Base-by-base conservation (phyloP, 148 eudicot species). In the Drosera capensis region DNA sequence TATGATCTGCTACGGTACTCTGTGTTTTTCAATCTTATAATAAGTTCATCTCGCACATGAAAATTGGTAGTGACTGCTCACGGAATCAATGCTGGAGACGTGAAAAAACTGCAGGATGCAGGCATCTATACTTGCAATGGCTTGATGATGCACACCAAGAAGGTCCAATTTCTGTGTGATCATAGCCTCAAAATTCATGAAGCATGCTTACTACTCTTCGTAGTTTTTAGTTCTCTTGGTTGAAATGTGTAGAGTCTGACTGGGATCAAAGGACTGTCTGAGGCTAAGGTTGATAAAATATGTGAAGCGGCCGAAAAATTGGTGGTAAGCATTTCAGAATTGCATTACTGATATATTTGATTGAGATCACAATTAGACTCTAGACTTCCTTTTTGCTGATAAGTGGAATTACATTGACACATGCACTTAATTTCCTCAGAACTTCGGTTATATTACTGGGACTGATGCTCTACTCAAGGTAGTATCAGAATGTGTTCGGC, bases 241-340 rank as follows among this genome's bases (percentile, higher is more conserved):
- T 34, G n/a, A 43, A 23, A 31, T 45, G 4, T 47, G 23, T 56
- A 90, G 99, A 84, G 29, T 58, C 53, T 90, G 57, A 84, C 99
- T 9, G 99, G 94, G 40, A 84, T 90, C 52, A 90, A 81, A 70
- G 99, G 99, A 46, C 58, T 90, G 54, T 85, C 94, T 50, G 99
- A 90, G 70, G 99, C 93, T n/a, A 90, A 90, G 68, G 99, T 90
- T 22, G 95, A 85, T 54, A 90, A 90, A 58, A 90, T 90, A 26
- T 90, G 95, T 23, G 99, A 90, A 72, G 94, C 95, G 48, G 99
- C 78, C 43, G 99, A 90, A 62, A 90, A 90, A 60, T 69, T 90
- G 53, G 95, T 90, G 80, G 95, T 90, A 21, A 63, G 84, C 52
- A 35, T 39, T 35, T 29, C 14, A 6, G 2, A 11, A 9, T 34